A percentile compares a stretch with the other conserved stretches of the same genome.
phyloP scores from a whole-genome alignment of 225 moss, liverwort and hornwort species.

The Bryoerythrophyllum caledonicum region DNA sequence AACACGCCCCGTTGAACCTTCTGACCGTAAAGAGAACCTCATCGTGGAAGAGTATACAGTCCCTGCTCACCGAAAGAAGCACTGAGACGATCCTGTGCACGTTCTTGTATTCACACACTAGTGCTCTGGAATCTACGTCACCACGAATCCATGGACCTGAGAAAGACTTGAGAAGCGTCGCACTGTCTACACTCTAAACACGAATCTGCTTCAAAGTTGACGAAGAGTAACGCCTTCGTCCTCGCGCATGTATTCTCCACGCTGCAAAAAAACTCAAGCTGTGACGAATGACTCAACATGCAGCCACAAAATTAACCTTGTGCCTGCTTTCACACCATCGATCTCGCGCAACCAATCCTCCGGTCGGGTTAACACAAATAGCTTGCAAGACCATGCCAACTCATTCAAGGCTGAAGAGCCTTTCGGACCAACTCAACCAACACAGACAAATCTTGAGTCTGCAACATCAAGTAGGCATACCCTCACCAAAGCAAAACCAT shows the following conservation, averaged over 20 bases:
- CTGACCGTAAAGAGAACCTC: slow-evolving; percentile 10
- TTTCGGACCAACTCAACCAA: too few species aligned
- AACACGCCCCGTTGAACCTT: background rate
- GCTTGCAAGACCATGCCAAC: background rate
- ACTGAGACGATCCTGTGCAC: background rate
- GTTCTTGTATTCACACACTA: background rate
- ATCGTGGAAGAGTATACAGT: background rate
- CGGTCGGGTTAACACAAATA: background rate
- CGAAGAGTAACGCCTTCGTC: background rate
- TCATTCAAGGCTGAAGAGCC: background rate
- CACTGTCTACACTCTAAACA: background rate
- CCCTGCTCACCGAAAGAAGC: background rate
- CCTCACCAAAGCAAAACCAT: too few species aligned
- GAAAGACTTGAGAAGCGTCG: slow-evolving; percentile 11
- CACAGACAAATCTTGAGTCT: too few species aligned
- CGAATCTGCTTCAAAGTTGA: background rate
- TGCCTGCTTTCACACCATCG: background rate
- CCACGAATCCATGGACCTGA: background rate
- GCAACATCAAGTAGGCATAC: too few species aligned
- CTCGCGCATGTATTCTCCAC: background rate
- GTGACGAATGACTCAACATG: slow-evolving; percentile 1
- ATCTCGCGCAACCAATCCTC: background rate
- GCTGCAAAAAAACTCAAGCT: slow-evolving; percentile 5
- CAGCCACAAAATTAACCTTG: background rate
- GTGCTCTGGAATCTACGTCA: background rate